Percentiles rank a stretch among this genome's conserved stretches.
Evolutionary conservation across 2,329 filamentous ascomycete genomes (phyloP).

Genomic region (Cladophialophora chaetospira): DNA sequence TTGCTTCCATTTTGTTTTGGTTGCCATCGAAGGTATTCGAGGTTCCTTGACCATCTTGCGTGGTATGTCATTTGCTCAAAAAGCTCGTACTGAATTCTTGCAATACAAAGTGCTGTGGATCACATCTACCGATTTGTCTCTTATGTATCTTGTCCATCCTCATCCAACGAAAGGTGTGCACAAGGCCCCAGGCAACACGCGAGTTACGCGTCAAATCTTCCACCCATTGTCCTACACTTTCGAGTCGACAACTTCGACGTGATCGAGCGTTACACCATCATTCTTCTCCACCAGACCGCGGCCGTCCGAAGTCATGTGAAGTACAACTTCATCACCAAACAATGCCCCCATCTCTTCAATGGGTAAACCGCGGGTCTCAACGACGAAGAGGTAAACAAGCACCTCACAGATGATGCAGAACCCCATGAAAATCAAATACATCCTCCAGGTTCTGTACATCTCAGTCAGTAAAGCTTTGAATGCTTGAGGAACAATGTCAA

Average conservation of each 20-base stretch:
- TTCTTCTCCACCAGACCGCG: conserved; percentile 18
- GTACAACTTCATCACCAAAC: conserved; percentile 32
- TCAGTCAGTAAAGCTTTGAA: no score
- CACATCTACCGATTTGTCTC: no score
- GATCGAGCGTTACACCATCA: conserved; percentile 3
- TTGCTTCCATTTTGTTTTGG: no score
- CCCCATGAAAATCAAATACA: conserved; percentile 35
- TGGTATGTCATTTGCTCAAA: no score
- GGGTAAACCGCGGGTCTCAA: conserved; percentile 39
- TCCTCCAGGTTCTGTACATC: conserved; percentile 20
- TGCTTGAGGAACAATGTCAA: background rate
- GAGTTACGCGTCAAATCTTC: background rate
- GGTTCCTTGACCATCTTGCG: no score
- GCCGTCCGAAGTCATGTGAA: conserved; percentile 21
- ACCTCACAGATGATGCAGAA: conserved; percentile 13
- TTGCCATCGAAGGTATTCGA: no score
- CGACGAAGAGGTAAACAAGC: conserved; percentile 21
- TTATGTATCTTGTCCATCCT: no score
- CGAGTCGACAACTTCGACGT: conserved; percentile 1
- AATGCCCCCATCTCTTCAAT: conserved; percentile 42
- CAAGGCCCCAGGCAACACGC: background rate
- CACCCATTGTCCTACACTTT: background rate
- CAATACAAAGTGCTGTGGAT: no score
- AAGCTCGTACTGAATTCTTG: no score
- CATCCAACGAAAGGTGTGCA: no score